Base-by-base conservation (phyloP, 345 rosid species). In the Hibiscus trionum region DNA sequence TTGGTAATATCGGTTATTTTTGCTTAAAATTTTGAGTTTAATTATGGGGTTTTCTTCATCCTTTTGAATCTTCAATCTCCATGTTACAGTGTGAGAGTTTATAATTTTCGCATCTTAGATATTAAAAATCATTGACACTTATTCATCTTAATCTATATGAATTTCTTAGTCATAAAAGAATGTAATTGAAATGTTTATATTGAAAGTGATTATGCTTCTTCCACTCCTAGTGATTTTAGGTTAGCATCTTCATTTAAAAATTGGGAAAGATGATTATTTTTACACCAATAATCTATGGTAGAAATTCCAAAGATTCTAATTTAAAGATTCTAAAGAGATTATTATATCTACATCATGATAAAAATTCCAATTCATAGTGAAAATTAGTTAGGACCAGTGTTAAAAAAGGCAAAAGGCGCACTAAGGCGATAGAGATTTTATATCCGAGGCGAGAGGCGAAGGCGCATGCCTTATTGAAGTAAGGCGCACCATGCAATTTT, bases 71-170 rank as follows among this genome's bases (percentile, higher is more conserved):
- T 47, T 3, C 52, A 47, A 12, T 47, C 57, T 57, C 26, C 44
- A 15, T 19, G 50, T 63, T 64, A 39, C 4, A 39, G 17, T 37
- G 42, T 10, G 14, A 27, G 29, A 64, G 29, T 39, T 19, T 39
- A 4, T 64, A 11, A 64, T 64, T 66, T 66, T 16, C 7, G 19
- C 19, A 44, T 44, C 35, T 11, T 11, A 19, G 19, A 11, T 66
- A 11, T 5, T 44, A 2, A 4, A 21, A 44, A 24, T 6, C 6
- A 12, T 19, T 0, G 26, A 7, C 14, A 66, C 26, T 66, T 47
- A 2, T 82, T 84, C 86, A 52, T 88, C 82, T 78, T 86, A 83
- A 84, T 83, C 72, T 0, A 19, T 35, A 47, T 37, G 78, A 65
- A 69, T 27, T 26, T 59, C 42, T 66, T 66, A 31, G 71, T 76